Percentiles rank a stretch among this genome's conserved stretches.
These are phyloP conservation scores for Ophiostoma tasmaniense DNA, from an alignment of 2,329 filamentous ascomycete species.

Conservation along the genomic window DNA sequence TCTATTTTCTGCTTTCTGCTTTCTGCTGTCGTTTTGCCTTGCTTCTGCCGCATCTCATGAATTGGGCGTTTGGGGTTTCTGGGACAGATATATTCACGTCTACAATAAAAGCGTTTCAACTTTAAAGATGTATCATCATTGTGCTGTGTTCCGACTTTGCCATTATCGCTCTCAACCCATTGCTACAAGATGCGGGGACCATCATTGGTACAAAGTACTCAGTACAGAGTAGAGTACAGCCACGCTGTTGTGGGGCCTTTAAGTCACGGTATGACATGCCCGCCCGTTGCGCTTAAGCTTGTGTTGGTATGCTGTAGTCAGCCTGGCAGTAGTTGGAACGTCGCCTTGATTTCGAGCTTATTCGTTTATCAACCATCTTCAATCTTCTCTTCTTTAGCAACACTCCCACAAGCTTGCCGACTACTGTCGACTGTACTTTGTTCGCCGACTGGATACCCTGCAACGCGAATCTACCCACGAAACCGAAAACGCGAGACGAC, in stretches of 20 bases:
- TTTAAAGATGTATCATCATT: neutral
- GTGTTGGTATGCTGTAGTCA: neutral
- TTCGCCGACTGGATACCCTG: too few species aligned
- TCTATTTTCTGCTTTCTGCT: neutral
- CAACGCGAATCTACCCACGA: too few species aligned
- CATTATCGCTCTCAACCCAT: too few species aligned
- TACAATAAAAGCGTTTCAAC: neutral
- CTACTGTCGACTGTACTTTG: too few species aligned
- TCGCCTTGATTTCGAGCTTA: neutral
- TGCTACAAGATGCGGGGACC: too few species aligned
- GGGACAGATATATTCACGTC: neutral
- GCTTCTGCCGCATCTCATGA: neutral
- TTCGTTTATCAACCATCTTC: neutral
- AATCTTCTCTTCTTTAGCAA: neutral
- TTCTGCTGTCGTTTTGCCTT: neutral
- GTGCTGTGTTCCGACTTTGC: neutral
- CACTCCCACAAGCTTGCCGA: too few species aligned
- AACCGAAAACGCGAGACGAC: too few species aligned
- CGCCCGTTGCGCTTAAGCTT: neutral
- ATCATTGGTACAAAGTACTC: too few species aligned
- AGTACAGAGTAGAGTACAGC: too few species aligned
- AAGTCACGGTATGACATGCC: neutral
- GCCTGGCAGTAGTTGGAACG: too few species aligned
- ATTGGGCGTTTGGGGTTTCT: conserved; percentile 6
- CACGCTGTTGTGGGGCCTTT: conserved; percentile 2